Percentiles rank a stretch among this genome's conserved stretches.
Evolutionary conservation across 139 green algal species (phyloP).

Genomic region (Coelastrella sp.): DNA sequence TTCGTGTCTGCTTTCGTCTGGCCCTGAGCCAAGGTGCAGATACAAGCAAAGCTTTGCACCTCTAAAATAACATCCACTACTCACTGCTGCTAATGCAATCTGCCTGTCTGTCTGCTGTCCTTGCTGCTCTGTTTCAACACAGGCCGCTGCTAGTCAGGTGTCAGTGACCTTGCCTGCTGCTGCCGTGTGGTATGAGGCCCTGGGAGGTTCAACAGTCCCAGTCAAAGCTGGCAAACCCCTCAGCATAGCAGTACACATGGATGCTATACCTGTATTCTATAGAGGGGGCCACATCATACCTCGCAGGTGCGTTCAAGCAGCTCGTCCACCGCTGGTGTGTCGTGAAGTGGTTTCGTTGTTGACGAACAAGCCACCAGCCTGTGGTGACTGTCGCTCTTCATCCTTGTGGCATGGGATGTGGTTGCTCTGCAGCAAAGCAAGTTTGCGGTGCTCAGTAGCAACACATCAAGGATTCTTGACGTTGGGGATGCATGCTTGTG

Average conservation of each 20-base stretch:
- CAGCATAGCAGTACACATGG: conserved; percentile 72
- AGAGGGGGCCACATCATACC: conserved; percentile 88
- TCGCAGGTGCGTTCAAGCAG: conserved; percentile 77
- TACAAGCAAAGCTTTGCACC: too few relatives aligned
- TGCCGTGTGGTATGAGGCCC: conserved; percentile 63
- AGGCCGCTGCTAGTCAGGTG: conserved; percentile 37
- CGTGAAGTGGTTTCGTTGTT: background rate
- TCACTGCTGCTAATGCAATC: background rate
- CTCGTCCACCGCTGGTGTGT: background rate
- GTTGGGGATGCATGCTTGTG: too few relatives aligned
- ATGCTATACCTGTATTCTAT: conserved; percentile 86
- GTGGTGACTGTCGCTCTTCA: too few relatives aligned
- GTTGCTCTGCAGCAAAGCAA: too few relatives aligned
- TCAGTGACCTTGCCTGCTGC: conserved; percentile 55
- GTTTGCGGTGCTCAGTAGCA: too few relatives aligned
- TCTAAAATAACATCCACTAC: too few relatives aligned
- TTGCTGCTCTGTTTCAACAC: background rate
- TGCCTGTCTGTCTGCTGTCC: background rate
- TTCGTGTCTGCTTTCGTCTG: too few relatives aligned
- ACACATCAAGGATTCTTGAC: too few relatives aligned
- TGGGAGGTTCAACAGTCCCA: conserved; percentile 17
- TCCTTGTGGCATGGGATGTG: too few relatives aligned
- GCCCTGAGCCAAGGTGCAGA: too few relatives aligned
- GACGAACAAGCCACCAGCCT: too few relatives aligned
- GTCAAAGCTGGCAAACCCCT: conserved; percentile 1